Evolutionary conservation across 108 stramenopile species (phyloP).

Genomic region (Schizochytrium sp.): DNA sequence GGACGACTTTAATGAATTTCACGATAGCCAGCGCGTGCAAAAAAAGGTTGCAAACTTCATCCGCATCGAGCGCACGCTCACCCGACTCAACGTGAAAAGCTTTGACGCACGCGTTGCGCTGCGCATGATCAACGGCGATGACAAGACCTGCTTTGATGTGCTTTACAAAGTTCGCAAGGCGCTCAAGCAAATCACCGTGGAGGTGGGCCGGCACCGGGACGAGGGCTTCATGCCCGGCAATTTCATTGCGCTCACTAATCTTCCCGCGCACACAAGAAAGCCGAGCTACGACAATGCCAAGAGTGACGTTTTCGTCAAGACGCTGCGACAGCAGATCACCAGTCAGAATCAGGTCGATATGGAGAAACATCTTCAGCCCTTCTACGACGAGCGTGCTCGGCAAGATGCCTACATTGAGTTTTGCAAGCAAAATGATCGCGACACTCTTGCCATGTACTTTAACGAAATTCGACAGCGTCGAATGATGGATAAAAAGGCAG

Average conservation of each 20-base stretch:
- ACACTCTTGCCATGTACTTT: background rate
- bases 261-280: background rate
- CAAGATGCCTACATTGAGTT: background rate
- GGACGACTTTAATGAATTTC: conserved; percentile 3
- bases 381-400: background rate
- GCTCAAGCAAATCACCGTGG: background rate
- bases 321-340: background rate
- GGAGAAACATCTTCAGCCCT: background rate
- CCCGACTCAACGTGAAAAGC: background rate
- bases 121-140: background rate
- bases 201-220: background rate
- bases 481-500: background rate
- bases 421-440: background rate
- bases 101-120: background rate
- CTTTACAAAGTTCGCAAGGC: background rate
- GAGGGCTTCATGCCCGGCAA: background rate
- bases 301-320: background rate
- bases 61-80: background rate
- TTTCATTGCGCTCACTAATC: background rate
- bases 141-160: background rate
- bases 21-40: background rate
- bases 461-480: background rate
- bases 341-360: background rate
- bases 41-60: conserved; percentile 9
- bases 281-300: background rate